A percentile compares a stretch with the other conserved stretches of the same genome.
Evolutionary conservation across 192 early-diverging fungal genomes (phyloP).

Genomic region (Gorgonomyces haynaldii): DNA sequence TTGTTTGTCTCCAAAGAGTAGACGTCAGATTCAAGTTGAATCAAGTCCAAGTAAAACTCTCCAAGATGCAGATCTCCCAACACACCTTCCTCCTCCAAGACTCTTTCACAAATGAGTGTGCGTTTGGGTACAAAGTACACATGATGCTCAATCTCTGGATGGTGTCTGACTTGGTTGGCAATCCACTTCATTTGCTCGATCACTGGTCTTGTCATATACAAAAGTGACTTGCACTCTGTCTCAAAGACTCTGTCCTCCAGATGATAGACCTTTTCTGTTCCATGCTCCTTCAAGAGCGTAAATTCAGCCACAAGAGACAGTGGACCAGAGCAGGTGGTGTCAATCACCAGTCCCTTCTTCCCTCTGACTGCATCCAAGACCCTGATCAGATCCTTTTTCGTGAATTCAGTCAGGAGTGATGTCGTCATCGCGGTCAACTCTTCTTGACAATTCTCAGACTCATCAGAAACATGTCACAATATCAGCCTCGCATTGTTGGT

Average conservation of each 20-base stretch:
- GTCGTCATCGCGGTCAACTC: no score
- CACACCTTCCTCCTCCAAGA: slow-evolving; percentile 87
- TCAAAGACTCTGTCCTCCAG: slow-evolving; percentile 53
- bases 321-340: slow-evolving; percentile 50
- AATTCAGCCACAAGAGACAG: slow-evolving; percentile 83
- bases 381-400: slow-evolving; percentile 51
- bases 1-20: slow-evolving; percentile 78
- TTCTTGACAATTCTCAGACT: no score
- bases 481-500: slow-evolving; percentile 73
- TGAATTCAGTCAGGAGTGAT: slow-evolving; percentile 39
- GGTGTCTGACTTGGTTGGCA: slow-evolving; percentile 29
- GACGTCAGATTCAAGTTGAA: slow-evolving; percentile 84
- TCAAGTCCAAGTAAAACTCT: slow-evolving; percentile 80
- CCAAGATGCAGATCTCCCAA: slow-evolving; percentile 75
- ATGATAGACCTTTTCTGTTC: slow-evolving; percentile 88
- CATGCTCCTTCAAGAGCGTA: slow-evolving; percentile 84
- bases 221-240: slow-evolving; percentile 58
- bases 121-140: slow-evolving; percentile 82
- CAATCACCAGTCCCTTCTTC: slow-evolving; percentile 81
- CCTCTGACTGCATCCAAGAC: slow-evolving; percentile 79
- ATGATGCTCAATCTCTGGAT: background rate
- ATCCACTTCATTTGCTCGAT: slow-evolving; percentile 71
- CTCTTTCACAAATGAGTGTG: slow-evolving; percentile 83
- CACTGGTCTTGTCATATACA: slow-evolving; percentile 78
- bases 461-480: slow-evolving; percentile 56